These are phyloP conservation scores for Cercospora zeina DNA, from an alignment of 2,329 filamentous ascomycete species.

Conservation along the genomic window DNA sequence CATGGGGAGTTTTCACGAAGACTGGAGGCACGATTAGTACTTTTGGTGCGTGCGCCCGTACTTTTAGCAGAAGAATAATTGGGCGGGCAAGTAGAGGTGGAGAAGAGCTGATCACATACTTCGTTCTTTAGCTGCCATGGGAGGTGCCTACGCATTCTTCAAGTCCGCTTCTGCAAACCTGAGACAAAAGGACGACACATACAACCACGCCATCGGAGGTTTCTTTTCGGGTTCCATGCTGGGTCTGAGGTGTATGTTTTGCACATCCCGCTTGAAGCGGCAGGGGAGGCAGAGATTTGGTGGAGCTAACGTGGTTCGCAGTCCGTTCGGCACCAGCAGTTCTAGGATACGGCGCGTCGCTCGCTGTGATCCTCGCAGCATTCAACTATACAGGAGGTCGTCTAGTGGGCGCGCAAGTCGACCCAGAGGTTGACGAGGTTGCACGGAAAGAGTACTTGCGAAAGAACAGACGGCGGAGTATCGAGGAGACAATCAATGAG, in stretches of 20 bases:
- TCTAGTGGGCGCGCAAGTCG: conserved; percentile 55
- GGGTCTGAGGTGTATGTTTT: conserved; percentile 67
- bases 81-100: not conserved
- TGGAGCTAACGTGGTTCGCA: conserved; percentile 29
- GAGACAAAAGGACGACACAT: conserved; percentile 76
- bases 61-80: not conserved
- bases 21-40: conserved; percentile 72
- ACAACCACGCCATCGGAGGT: conserved; percentile 72
- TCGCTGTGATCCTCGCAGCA: conserved; percentile 60
- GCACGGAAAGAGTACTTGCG: conserved; percentile 73
- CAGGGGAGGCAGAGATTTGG: not conserved
- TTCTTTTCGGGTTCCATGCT: conserved; percentile 72
- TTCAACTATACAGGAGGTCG: conserved; percentile 68
- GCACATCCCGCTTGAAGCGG: not conserved
- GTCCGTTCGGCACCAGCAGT: conserved; percentile 66
- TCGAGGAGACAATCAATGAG: conserved; percentile 76
- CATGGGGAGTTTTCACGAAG: conserved; percentile 75
- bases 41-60: conserved; percentile 54
- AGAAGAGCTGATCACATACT: not conserved
- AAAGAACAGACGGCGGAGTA: conserved; percentile 70
- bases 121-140: conserved; percentile 61
- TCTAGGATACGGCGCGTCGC: conserved; percentile 64
- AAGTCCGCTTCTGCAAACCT: conserved; percentile 78
- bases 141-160: conserved; percentile 75
- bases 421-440: conserved; percentile 68